Evolutionary conservation across 768 basidiomycete genomes (phyloP).

Genomic region (Xerocomellus intermedius): DNA sequence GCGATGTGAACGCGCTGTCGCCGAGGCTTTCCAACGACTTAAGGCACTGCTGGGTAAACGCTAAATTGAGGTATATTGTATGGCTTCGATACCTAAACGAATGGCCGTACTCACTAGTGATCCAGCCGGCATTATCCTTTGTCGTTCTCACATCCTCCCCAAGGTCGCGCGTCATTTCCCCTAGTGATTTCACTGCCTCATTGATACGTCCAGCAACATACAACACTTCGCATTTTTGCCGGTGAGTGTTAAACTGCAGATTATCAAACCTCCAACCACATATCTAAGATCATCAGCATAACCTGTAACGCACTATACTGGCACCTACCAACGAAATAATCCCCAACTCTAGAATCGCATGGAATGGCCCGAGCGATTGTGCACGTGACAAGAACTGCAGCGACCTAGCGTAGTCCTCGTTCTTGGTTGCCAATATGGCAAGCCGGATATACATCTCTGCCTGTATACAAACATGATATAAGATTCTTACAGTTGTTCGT

Average conservation of each 20-base stretch:
- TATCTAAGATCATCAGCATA: not conserved
- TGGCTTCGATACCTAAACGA: not conserved
- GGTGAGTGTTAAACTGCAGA: not conserved
- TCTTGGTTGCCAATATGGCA: not conserved
- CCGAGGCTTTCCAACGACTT: not conserved
- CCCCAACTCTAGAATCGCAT: not conserved
- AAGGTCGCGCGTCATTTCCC: not conserved
- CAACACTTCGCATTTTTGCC: not conserved
- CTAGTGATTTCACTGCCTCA: not conserved
- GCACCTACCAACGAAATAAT: not conserved
- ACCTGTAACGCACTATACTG: not conserved
- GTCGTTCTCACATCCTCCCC: not conserved
- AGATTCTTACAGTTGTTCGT: not conserved
- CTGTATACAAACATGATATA: not conserved
- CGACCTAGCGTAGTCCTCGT: not conserved
- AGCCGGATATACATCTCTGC: constrained; percentile 1
- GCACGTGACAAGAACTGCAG: not conserved
- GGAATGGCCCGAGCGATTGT: constrained; percentile 1
- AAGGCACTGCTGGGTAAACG: not conserved
- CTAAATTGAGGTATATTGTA: not conserved
- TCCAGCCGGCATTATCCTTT: constrained; percentile 1
- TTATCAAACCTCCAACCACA: constrained; percentile 8
- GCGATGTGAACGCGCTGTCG: not conserved
- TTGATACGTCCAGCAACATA: not conserved
- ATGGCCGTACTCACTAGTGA: not conserved